phyloP scores from a whole-genome alignment of 805 yeast species.

The Starmerella asiatica region DNA sequence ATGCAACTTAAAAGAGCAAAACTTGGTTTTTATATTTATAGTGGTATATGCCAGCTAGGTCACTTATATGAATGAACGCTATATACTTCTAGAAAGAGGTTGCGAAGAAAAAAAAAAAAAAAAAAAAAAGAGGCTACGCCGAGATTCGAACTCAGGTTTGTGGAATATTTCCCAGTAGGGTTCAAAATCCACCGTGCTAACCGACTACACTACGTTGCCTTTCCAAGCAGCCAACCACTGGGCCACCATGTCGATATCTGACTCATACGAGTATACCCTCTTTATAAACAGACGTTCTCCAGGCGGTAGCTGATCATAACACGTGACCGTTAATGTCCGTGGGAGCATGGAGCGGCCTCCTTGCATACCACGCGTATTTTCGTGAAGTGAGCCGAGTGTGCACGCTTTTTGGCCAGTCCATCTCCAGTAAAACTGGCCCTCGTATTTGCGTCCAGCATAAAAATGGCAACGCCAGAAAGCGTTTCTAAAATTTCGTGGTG shows the following conservation, averaged over 20 bases:
- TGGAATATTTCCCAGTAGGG: conserved; percentile 7
- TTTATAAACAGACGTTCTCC: too few relatives aligned
- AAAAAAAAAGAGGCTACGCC: conserved; percentile 18
- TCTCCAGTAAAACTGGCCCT: too few relatives aligned
- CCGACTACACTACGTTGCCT: conserved; percentile 15
- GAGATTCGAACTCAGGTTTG: conserved; percentile 21
- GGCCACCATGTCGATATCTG: conserved; percentile 4
- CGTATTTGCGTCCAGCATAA: not conserved
- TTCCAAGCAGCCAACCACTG: not conserved
- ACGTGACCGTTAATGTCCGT: too few relatives aligned
- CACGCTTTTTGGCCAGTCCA: too few relatives aligned
- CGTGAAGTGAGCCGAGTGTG: too few relatives aligned
- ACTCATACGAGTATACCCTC: not conserved
- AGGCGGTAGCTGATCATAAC: too few relatives aligned
- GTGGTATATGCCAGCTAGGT: too few relatives aligned
- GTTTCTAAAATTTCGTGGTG: conserved; percentile 27
- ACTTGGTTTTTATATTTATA: not conserved
- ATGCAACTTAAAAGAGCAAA: too few relatives aligned
- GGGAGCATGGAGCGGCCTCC: too few relatives aligned
- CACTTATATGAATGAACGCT: too few relatives aligned
- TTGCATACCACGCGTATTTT: too few relatives aligned
- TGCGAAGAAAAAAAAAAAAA: not conserved
- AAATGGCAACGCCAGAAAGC: not conserved
- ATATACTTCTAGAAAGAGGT: too few relatives aligned
- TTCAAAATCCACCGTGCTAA: conserved; percentile 15